Evolutionary conservation across 768 basidiomycete species (phyloP), one percentile per base, ranked within the genome.

Genomic region (Melanogaster broomeanus): DNA sequence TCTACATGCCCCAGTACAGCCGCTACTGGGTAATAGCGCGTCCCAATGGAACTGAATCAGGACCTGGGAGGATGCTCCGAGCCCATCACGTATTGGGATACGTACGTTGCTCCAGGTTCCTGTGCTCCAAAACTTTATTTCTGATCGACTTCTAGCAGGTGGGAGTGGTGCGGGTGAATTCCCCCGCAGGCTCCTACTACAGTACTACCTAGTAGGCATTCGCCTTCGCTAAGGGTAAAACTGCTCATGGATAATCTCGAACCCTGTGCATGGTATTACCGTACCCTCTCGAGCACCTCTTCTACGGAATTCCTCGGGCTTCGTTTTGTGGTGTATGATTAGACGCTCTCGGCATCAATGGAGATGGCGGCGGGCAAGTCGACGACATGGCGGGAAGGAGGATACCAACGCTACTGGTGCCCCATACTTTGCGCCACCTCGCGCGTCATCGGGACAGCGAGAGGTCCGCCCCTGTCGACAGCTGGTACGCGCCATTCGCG

Each of bases 401-500:
- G 15, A 31, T 7, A 27, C 39, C 42, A 43, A 21, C 15, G 43
- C 25, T 37, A 24, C 21, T 41, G 21, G 24, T 19, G 30, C 34
- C 19, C 39, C n/a, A n/a, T 11, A 28, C 24, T 11, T 33, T 15
- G 50, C 51, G 30, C 30, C 30, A 30, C 30, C 31, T 31, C 15
- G 31, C 12, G 31, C n/a, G 11, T 15, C 31, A 31, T 13, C 30
- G 30, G n/a, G 10, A 11, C 11, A 24, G 16, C 12, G 10, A 24
- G 12, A 10, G 25, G 41, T n/a, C n/a, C 25, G 24, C 9, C 41
- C 16, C 46, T 28, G 5, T 53, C 55, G 57, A 59, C n/a, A n/a
- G n/a, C n/a, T n/a, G n/a, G n/a, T n/a, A n/a, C n/a, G n/a, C n/a
- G n/a, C n/a, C 8, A 27, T 59, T 30, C 42, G 45, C 53, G 45